Evolutionary conservation across 1,284 basidiomycete genomes (phyloP).

Genomic region (Entoloma clypeatum): DNA sequence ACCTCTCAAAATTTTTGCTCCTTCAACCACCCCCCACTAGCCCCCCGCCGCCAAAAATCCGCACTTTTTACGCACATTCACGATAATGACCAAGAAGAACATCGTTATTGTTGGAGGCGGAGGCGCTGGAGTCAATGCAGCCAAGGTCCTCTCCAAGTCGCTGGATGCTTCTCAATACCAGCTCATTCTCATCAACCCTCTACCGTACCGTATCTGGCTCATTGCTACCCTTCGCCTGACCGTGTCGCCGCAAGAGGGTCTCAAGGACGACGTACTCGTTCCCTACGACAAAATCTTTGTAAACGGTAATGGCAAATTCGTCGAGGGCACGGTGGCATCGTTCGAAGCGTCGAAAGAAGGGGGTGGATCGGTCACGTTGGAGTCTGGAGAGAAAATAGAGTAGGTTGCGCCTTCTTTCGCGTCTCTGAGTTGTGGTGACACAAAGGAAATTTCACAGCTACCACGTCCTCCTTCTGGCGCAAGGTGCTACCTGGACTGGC

Average conservation of each 20-base stretch:
- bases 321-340: slow-evolving; percentile 41
- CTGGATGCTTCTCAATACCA: slow-evolving; percentile 33
- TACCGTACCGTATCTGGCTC: slow-evolving; percentile 35
- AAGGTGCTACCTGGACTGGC: slow-evolving; percentile 51
- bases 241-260: slow-evolving; percentile 27
- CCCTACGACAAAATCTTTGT: slow-evolving; percentile 48
- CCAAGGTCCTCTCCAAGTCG: slow-evolving; percentile 30
- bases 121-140: slow-evolving; percentile 28
- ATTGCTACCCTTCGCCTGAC: slow-evolving; percentile 25
- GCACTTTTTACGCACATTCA: not conserved
- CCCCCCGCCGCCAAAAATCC: not conserved
- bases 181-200: slow-evolving; percentile 39
- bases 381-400: slow-evolving; percentile 42
- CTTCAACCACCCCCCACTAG: not conserved
- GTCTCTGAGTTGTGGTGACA: not conserved
- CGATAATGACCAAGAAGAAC: slow-evolving; percentile 19
- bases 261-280: slow-evolving; percentile 36
- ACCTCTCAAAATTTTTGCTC: not conserved
- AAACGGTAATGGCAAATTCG: slow-evolving; percentile 43
- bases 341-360: slow-evolving; percentile 35
- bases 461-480: slow-evolving; percentile 50
- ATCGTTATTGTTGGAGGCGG: slow-evolving; percentile 45
- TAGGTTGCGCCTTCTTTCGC: slow-evolving; percentile 5
- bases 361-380: slow-evolving; percentile 46
- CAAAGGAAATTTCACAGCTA: slow-evolving; percentile 28